A percentile compares a stretch with the other conserved stretches of the same genome.
These are phyloP conservation scores for Dictyostelium intermedium DNA, from an alignment of 78 protist species.

Conservation along the genomic window DNA sequence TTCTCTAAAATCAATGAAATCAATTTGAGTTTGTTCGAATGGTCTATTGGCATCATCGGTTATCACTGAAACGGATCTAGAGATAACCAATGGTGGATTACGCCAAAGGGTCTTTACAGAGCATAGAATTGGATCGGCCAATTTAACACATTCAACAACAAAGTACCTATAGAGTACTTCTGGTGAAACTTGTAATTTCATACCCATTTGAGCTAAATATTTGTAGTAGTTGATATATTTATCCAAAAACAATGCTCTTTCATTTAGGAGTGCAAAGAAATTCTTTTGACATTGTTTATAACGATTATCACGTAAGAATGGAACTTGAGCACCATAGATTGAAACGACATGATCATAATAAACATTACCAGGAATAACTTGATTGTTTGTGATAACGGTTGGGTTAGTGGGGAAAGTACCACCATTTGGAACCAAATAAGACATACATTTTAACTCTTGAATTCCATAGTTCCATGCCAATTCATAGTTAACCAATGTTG, in stretches of 20 bases:
- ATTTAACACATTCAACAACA: conserved; percentile 5
- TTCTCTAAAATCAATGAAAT: neutral
- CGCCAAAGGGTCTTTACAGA: conserved; percentile 21
- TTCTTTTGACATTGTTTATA: conserved; percentile 2
- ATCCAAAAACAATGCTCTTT: conserved; percentile 14
- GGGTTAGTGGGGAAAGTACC: neutral
- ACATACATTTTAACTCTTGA: neutral
- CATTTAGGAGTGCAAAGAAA: conserved; percentile 11
- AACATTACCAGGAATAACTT: neutral
- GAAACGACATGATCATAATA: neutral
- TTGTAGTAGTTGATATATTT: neutral
- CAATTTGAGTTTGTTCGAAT: neutral
- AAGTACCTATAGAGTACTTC: neutral
- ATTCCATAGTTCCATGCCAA: neutral
- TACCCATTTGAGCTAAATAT: neutral
- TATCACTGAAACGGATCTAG: neutral
- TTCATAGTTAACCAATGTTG: neutral
- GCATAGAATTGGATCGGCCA: conserved; percentile 23
- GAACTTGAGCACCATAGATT: neutral
- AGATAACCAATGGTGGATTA: conserved; percentile 46
- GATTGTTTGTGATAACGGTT: neutral
- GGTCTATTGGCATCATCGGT: neutral
- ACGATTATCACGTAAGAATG: neutral
- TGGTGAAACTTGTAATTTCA: neutral
- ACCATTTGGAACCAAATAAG: neutral